A percentile compares a stretch with the other conserved stretches of the same genome.
Conservation (phyloP, 257 asterid species). For the Solanum piurae region DNA sequence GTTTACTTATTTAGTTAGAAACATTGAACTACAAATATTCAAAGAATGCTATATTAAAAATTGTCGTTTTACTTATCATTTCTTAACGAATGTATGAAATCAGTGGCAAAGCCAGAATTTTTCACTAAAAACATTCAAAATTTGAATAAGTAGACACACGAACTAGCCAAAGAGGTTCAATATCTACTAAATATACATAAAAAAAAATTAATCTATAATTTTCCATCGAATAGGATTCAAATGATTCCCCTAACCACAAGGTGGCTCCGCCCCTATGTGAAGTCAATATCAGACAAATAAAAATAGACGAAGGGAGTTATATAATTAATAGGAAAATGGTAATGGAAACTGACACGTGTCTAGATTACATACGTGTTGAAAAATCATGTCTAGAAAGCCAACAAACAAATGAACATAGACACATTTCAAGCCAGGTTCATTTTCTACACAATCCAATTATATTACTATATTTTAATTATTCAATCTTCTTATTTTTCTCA, state of each 20-base stretch:
- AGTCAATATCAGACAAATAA: background rate
- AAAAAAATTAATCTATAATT: too few relatives aligned
- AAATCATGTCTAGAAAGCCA: constrained; percentile 3
- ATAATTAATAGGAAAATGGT: background rate
- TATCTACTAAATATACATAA: too few relatives aligned
- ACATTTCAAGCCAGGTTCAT: constrained; percentile 27
- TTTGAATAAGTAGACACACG: background rate
- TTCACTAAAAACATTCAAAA: background rate
- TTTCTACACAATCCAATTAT: constrained; percentile 10
- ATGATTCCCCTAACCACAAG: too few relatives aligned
- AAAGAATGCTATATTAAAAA: too few relatives aligned
- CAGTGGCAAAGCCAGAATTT: too few relatives aligned
- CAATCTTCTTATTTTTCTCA: background rate
- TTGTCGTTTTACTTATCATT: background rate
- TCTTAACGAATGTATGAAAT: too few relatives aligned
- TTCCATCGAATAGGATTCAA: background rate
- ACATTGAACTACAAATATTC: too few relatives aligned
- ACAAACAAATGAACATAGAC: constrained; percentile 30
- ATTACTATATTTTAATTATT: background rate
- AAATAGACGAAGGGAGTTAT: background rate
- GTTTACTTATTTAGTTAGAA: too few relatives aligned
- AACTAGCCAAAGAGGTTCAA: too few relatives aligned
- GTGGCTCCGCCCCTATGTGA: background rate
- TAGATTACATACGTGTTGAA: background rate
- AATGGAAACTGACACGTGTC: background rate